These are phyloP conservation scores for Lignosus rhinocerotis DNA, from an alignment of 1,284 basidiomycete genomes.

Conservation along the genomic window DNA sequence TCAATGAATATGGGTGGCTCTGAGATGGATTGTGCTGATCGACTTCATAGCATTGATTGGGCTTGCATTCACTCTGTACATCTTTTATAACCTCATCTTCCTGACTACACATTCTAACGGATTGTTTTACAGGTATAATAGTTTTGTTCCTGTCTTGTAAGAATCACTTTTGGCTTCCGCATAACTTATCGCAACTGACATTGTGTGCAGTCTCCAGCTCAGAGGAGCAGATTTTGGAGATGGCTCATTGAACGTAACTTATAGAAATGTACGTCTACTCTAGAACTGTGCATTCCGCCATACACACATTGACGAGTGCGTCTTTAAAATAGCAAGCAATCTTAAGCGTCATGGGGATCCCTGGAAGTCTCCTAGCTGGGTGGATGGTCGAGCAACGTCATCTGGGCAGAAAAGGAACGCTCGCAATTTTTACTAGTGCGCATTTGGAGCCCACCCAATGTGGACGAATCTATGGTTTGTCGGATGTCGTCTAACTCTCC, in stretches of 20 bases:
- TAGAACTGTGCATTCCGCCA: background rate
- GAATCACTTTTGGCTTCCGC: constrained; percentile 20
- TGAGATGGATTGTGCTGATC: background rate
- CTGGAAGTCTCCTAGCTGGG: constrained; percentile 59
- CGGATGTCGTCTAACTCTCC: background rate
- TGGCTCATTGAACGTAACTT: constrained; percentile 59
- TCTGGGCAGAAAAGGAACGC: constrained; percentile 61
- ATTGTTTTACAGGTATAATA: constrained; percentile 46
- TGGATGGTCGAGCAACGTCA: constrained; percentile 56
- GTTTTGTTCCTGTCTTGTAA: constrained; percentile 61
- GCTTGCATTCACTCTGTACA: constrained; percentile 66
- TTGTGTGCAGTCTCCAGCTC: constrained; percentile 44
- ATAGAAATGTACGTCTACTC: constrained; percentile 51
- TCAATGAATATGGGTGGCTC: too few species aligned
- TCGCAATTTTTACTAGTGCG: constrained; percentile 56
- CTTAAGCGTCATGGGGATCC: constrained; percentile 64
- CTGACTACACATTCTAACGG: background rate
- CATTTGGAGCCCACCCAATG: background rate
- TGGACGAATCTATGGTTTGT: background rate
- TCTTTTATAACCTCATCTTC: background rate
- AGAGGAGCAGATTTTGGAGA: constrained; percentile 62
- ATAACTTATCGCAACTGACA: background rate
- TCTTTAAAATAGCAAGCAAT: constrained; percentile 52
- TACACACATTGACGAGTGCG: too few species aligned
- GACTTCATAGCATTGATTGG: constrained; percentile 57